Conservation (phyloP, 2,329 filamentous ascomycete genomes). For the Mycosphaerella sp. region DNA sequence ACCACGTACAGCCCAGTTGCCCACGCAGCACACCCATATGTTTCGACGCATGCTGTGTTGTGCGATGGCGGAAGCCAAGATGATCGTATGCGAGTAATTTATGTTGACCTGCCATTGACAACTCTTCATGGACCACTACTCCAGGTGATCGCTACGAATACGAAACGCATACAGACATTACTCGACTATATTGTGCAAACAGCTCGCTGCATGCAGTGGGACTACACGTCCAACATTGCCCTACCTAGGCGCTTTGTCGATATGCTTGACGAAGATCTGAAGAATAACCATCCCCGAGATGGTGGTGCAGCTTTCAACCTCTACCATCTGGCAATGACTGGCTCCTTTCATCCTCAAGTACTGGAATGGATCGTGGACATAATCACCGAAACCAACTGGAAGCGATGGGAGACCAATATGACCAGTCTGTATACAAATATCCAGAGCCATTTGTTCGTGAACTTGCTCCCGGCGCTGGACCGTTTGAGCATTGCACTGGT, state of each 20-base stretch:
- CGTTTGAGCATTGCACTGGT: slow-evolving; percentile 74
- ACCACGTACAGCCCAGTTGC: slow-evolving; percentile 25
- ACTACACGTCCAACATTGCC: slow-evolving; percentile 78
- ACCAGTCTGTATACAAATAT: slow-evolving; percentile 70
- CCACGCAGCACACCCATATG: slow-evolving; percentile 66
- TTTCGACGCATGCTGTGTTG: slow-evolving; percentile 71
- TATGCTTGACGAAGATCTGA: slow-evolving; percentile 64
- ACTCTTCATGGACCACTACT: slow-evolving; percentile 54
- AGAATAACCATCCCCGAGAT: slow-evolving; percentile 50
- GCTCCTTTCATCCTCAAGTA: slow-evolving; percentile 67
- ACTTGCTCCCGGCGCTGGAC: slow-evolving; percentile 81
- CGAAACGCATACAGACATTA: slow-evolving; percentile 76
- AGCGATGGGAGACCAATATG: slow-evolving; percentile 89
- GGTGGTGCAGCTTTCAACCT: slow-evolving; percentile 68
- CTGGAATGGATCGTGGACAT: slow-evolving; percentile 66
- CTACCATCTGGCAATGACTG: slow-evolving; percentile 79
- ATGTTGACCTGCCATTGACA: slow-evolving; percentile 26
- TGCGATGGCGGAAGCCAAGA: slow-evolving; percentile 9
- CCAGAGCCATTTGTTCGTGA: slow-evolving; percentile 73
- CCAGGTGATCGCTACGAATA: slow-evolving; percentile 76
- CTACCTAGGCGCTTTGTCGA: slow-evolving; percentile 38
- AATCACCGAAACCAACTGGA: slow-evolving; percentile 49
- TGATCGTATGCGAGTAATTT: slow-evolving; percentile 12
- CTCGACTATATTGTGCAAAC: slow-evolving; percentile 78
- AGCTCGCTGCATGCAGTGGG: slow-evolving; percentile 68